Conservation (phyloP, 345 rosid species). For the thale cress (Arabidopsis thaliana) region TAIR10.1 NC_003070.9:6937001-6937500, state of each 20-base stretch:
- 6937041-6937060: constrained; percentile 95
- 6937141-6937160: constrained; percentile 91
- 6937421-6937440: constrained; percentile 2
- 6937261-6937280: constrained; percentile 58
- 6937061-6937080: constrained; percentile 84
- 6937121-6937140: constrained; percentile 64
- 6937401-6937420: constrained; percentile 88
- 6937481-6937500: too few relatives aligned
- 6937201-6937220: constrained; percentile 87
- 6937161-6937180: constrained; percentile 56
- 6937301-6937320: too few relatives aligned
- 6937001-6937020: constrained; percentile 84
- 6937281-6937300: constrained; percentile 45
- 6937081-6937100: constrained; percentile 62
- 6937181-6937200: constrained; percentile 81
- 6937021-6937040: constrained; percentile 89
- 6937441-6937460: background rate
- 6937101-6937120: constrained; percentile 61
- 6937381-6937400: constrained; percentile 70
- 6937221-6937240: constrained; percentile 65
- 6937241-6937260: constrained; percentile 71
- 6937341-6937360: too few relatives aligned
- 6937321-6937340: too few relatives aligned
- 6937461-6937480: too few relatives aligned
- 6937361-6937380: too few relatives aligned